A percentile compares a stretch with the other conserved stretches of the same genome.
phyloP scores from a whole-genome alignment of 2,329 filamentous ascomycete genomes.

The Fusarium dlaminii region DNA sequence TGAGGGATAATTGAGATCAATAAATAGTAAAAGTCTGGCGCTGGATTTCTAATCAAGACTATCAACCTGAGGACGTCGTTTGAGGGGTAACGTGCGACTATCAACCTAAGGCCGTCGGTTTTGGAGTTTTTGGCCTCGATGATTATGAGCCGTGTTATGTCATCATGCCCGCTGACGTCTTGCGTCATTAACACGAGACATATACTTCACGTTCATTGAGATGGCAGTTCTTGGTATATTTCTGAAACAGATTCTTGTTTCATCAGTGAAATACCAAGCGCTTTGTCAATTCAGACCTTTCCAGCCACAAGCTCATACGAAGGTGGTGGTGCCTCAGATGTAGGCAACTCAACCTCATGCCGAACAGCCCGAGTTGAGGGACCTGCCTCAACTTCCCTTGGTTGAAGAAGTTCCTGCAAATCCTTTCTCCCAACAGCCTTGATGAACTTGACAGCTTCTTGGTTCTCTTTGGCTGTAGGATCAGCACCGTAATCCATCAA shows the following conservation, averaged over 20 bases:
- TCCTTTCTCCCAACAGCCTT: not conserved
- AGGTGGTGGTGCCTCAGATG: not conserved
- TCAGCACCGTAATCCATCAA: slow-evolving; percentile 1
- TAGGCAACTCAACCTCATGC: not conserved
- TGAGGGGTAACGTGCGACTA: slow-evolving; percentile 22
- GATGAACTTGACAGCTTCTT: slow-evolving; percentile 4
- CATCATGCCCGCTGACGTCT: not conserved
- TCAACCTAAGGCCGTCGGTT: slow-evolving; percentile 17
- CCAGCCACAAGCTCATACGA: slow-evolving; percentile 4
- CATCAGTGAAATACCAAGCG: not conserved
- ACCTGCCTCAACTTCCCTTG: not conserved
- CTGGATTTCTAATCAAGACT: slow-evolving; percentile 8
- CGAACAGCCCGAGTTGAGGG: not conserved
- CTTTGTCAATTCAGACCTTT: not conserved
- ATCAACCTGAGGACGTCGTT: slow-evolving; percentile 27
- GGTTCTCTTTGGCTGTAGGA: not conserved
- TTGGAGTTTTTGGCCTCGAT: not conserved
- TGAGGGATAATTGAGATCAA: not conserved
- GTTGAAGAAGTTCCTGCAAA: not conserved
- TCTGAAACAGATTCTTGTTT: rapidly evolving
- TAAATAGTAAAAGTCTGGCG: not conserved
- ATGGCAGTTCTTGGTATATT: rapidly evolving
- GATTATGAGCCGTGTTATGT: not conserved
- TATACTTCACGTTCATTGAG: not conserved
- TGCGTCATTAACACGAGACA: not conserved